Percentiles rank a stretch among this genome's conserved stretches.
Evolutionary conservation across 2,329 filamentous ascomycete genomes (phyloP).

Genomic region (Colletotrichum ledebouriae): DNA sequence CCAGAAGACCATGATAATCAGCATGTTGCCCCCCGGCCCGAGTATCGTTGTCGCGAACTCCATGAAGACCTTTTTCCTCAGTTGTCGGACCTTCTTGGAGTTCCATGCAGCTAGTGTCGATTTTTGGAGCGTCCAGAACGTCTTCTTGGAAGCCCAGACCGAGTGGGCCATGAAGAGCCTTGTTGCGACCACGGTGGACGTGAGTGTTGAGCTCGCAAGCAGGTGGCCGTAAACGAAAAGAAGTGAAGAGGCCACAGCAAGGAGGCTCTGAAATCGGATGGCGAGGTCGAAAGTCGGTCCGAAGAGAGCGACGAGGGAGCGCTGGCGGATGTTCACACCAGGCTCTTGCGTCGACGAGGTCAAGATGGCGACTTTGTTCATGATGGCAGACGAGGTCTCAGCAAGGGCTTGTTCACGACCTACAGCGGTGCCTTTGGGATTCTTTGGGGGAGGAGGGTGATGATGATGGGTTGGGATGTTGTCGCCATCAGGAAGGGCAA

Average conservation of each 20-base stretch:
- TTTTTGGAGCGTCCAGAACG: slow-evolving; percentile 39
- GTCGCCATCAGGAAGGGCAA: slow-evolving; percentile 1
- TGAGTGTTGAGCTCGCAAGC: slow-evolving; percentile 49
- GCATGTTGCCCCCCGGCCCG: slow-evolving; percentile 61
- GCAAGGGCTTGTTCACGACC: slow-evolving; percentile 36
- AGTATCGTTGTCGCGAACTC: slow-evolving; percentile 67
- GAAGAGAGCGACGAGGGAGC: slow-evolving; percentile 51
- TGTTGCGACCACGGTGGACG: slow-evolving; percentile 47
- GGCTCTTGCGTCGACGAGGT: slow-evolving; percentile 55
- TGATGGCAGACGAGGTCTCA: slow-evolving; percentile 43
- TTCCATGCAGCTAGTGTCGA: slow-evolving; percentile 52
- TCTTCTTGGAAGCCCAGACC: slow-evolving; percentile 46
- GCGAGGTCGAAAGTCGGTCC: slow-evolving; percentile 52
- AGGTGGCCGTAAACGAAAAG: slow-evolving; percentile 51
- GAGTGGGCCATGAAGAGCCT: slow-evolving; percentile 49
- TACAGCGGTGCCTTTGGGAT: slow-evolving; percentile 19
- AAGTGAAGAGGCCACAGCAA: slow-evolving; percentile 50
- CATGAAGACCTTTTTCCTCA: slow-evolving; percentile 63
- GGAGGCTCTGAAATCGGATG: slow-evolving; percentile 52
- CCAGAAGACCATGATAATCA: slow-evolving; percentile 68
- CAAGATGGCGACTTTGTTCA: slow-evolving; percentile 56
- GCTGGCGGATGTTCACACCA: slow-evolving; percentile 47
- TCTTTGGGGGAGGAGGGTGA: background rate
- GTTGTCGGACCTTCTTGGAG: slow-evolving; percentile 50
- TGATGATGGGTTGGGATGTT: background rate